Base-by-base conservation (phyloP, 228 moss, liverwort and hornwort genomes). In the Sphagnum magellanicum region DNA sequence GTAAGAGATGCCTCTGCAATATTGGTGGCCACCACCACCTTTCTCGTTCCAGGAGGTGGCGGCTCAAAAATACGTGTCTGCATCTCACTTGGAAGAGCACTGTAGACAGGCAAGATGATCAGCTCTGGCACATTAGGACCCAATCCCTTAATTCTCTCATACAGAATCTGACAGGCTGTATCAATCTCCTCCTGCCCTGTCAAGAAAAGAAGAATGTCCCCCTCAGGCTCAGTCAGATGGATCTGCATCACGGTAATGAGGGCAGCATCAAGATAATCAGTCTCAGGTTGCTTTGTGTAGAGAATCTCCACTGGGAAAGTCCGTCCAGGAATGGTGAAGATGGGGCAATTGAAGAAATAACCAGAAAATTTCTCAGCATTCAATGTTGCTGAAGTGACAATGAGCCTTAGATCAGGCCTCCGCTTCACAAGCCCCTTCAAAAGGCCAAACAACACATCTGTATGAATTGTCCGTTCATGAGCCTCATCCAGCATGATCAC, bases 401-500 rank as follows among this genome's bases (percentile, higher is more conserved):
- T 55, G 4, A 75, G 69, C 51, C 55, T 68, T 63, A 75, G 13
- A 52, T 68, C 70, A 63, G 70, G 70, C 52, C 70, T 61, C 4
- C 64, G 65, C 52, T 72, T 65, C 64, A 69, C 46, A 8, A 73
- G n/a, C 5, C 49, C 67, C 12, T 73, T 73, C 51, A 73, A 53
- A 46, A 73, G 66, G 4, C 72, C 72, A 49, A 73, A 73, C 10
- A 73, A 49, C 6, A 73, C 72, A 50, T 75, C 70, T 32, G 70
- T 59, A 15, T 53, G 51, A 12, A 65, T 65, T 5, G 70, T 75
- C n/a, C 74, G 47, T 57, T 75, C 70, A 50, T 75, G 74, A 48
- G 74, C 74, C 32, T 75, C 74, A 64, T 75, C 74, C 11, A 70
- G 63, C 51, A 70, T 64, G n/a, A 75, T 75, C 6, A 70, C 49